These are phyloP conservation scores for Coriolopsis trogii DNA, from an alignment of 1,284 basidiomycete species.

Conservation along the genomic window DNA sequence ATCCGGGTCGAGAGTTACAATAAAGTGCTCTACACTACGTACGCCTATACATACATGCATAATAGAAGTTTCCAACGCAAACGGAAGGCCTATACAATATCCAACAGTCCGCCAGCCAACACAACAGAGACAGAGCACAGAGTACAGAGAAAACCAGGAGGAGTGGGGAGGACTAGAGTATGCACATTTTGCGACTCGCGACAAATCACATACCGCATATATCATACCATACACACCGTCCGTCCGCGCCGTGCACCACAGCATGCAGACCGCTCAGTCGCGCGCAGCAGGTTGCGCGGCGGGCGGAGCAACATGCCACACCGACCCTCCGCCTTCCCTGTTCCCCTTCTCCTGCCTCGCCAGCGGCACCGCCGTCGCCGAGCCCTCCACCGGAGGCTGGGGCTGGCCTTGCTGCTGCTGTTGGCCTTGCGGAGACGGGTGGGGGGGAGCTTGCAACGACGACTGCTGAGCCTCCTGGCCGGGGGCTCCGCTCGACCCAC, in stretches of 20 bases:
- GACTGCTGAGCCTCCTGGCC: slow-evolving; percentile 6
- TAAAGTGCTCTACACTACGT: slow-evolving; percentile 26
- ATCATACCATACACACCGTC: slow-evolving; percentile 1
- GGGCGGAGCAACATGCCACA: slow-evolving; percentile 38
- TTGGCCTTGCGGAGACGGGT: too few relatives aligned
- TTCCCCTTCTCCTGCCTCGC: slow-evolving; percentile 30
- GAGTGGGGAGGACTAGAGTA: neutral
- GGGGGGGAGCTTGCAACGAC: neutral
- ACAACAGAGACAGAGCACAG: slow-evolving; percentile 2
- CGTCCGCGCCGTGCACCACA: neutral
- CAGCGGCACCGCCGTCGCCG: slow-evolving; percentile 33
- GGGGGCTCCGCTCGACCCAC: slow-evolving; percentile 27
- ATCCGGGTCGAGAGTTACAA: slow-evolving; percentile 2
- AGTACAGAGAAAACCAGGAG: neutral
- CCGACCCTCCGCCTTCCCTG: slow-evolving; percentile 29
- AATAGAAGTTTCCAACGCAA: slow-evolving; percentile 19
- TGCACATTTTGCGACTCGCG: slow-evolving; percentile 13
- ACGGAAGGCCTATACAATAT: slow-evolving; percentile 22
- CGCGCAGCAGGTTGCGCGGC: slow-evolving; percentile 25
- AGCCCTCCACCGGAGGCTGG: slow-evolving; percentile 1
- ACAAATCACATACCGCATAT: slow-evolving; percentile 3
- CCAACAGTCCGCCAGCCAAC: slow-evolving; percentile 19
- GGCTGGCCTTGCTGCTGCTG: slow-evolving; percentile 2
- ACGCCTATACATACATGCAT: slow-evolving; percentile 24
- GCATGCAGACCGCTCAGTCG: slow-evolving; percentile 24